Evolutionary conservation across 768 basidiomycete species (phyloP).

Genomic region (Solioccasus polychromus): DNA sequence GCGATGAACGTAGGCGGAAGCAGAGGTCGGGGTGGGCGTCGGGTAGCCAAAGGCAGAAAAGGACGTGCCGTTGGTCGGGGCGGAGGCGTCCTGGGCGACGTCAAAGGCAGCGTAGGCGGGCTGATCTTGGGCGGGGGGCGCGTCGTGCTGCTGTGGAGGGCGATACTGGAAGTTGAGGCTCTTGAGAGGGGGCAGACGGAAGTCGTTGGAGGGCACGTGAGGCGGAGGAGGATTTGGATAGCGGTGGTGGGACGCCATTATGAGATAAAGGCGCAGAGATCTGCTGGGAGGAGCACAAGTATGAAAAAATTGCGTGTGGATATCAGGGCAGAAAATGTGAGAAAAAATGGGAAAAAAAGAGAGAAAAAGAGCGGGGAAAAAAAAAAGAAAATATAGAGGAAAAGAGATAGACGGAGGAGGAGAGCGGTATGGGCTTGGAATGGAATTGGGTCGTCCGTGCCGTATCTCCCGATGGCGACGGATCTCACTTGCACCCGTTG

Average conservation of each 20-base stretch:
- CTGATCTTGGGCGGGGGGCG: conserved; percentile 10
- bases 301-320: too few relatives aligned
- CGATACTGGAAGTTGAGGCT: conserved; percentile 62
- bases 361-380: conserved; percentile 28
- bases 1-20: conserved; percentile 19
- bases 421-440: conserved; percentile 5
- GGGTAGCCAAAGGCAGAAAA: conserved; percentile 20
- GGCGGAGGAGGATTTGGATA: conserved; percentile 35
- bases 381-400: background rate
- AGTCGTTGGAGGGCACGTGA: conserved; percentile 39
- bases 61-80: conserved; percentile 13
- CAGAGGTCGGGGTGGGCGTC: conserved; percentile 23
- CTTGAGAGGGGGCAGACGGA: conserved; percentile 70
- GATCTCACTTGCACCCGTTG: conserved; percentile 38
- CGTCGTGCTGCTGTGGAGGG: conserved; percentile 28
- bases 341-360: conserved; percentile 11
- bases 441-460: conserved; percentile 37
- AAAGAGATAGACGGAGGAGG: conserved; percentile 4
- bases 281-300: too few relatives aligned
- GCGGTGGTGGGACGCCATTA: too few relatives aligned
- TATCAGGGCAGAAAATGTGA: background rate
- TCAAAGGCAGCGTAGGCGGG: conserved; percentile 13
- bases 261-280: conserved; percentile 18
- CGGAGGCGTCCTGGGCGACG: conserved; percentile 20
- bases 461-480: conserved; percentile 69